Evolutionary conservation across 1,139 yeast genomes (phyloP).

Genomic region (Debaryomycetaceae sp.): DNA sequence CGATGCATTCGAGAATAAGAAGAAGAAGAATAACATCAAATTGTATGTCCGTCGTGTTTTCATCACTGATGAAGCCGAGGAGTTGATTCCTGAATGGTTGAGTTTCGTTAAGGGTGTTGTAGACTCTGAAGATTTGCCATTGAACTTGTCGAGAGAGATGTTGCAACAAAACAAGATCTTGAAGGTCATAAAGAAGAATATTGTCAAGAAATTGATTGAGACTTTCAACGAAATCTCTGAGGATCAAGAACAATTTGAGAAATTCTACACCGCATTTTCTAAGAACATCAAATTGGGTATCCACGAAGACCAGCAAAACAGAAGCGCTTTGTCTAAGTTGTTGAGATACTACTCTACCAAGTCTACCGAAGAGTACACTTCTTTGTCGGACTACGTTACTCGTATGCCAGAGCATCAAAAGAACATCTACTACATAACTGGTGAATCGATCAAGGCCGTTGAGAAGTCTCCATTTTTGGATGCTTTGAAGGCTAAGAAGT

Average conservation of each 20-base stretch:
- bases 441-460: slow-evolving; percentile 97
- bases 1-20: slow-evolving; percentile 94
- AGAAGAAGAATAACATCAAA: slow-evolving; percentile 99
- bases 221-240: slow-evolving; percentile 95
- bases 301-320: slow-evolving; percentile 98
- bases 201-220: slow-evolving; percentile 97
- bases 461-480: slow-evolving; percentile 99
- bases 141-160: slow-evolving; percentile 99
- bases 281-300: slow-evolving; percentile 99
- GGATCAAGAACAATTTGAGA: slow-evolving; percentile 97
- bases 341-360: slow-evolving; percentile 97
- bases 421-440: slow-evolving; percentile 98
- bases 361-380: slow-evolving; percentile 89
- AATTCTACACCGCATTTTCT: slow-evolving; percentile 96
- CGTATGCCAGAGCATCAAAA: slow-evolving; percentile 99
- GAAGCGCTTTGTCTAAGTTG: slow-evolving; percentile 90
- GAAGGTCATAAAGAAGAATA: slow-evolving; percentile 99
- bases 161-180: slow-evolving; percentile 99
- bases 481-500: slow-evolving; percentile 96
- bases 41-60: slow-evolving; percentile 99
- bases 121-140: slow-evolving; percentile 99
- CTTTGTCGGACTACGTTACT: slow-evolving; percentile 94
- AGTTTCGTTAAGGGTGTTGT: slow-evolving; percentile 98
- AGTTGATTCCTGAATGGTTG: slow-evolving; percentile 98
- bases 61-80: slow-evolving; percentile 99